phyloP scores from a whole-genome alignment of 176 grass and related monocot genomes.

The Musa troglodytarum region DNA sequence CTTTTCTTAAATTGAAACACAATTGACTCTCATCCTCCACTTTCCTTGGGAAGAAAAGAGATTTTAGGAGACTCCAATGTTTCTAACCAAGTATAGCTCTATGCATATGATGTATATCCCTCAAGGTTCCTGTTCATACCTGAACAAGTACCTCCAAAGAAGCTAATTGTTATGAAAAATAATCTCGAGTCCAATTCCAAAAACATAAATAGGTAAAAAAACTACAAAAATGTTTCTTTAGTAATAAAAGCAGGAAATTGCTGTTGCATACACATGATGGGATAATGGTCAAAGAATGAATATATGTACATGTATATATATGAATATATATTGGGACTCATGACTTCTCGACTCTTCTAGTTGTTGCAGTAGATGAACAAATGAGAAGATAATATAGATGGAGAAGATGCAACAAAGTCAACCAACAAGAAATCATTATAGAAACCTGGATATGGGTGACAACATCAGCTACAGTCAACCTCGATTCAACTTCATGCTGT shows the following conservation, averaged over 20 bases:
- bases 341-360: too few relatives aligned
- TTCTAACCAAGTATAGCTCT: neutral
- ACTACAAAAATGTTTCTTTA: too few relatives aligned
- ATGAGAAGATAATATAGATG: neutral
- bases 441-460: conserved; percentile 71
- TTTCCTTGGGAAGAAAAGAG: too few relatives aligned
- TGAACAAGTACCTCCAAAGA: neutral
- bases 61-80: neutral
- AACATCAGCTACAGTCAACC: conserved; percentile 63
- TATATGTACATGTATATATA: too few relatives aligned
- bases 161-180: too few relatives aligned
- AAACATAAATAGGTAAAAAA: too few relatives aligned
- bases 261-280: too few relatives aligned
- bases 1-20: neutral
- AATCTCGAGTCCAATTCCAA: too few relatives aligned
- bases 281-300: too few relatives aligned
- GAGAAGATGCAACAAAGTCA: neutral
- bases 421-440: neutral
- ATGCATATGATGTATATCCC: neutral
- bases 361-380: too few relatives aligned
- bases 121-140: neutral
- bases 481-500: conserved; percentile 56
- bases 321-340: too few relatives aligned
- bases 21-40: neutral
- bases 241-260: too few relatives aligned